These are phyloP conservation scores for Paraconiothyrium brasiliense DNA, from an alignment of 2,329 filamentous ascomycete species.

Conservation along the genomic window DNA sequence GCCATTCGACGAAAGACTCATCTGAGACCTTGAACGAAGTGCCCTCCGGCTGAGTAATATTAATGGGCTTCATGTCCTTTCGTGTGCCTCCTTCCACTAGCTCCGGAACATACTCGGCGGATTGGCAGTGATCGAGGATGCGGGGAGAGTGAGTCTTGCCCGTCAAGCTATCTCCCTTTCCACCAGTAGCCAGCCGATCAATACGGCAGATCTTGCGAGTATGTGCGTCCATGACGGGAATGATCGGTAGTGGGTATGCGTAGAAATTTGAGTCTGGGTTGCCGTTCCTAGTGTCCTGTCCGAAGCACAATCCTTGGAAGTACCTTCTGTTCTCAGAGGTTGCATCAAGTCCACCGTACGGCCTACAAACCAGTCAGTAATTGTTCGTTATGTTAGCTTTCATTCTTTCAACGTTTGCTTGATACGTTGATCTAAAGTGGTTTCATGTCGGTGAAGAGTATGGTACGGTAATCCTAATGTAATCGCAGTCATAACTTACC, in stretches of 20 bases:
- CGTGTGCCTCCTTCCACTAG: slow-evolving; percentile 49
- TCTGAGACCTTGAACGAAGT: slow-evolving; percentile 69
- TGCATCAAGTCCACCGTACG: slow-evolving; percentile 63
- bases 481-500: slow-evolving; percentile 28
- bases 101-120: slow-evolving; percentile 61
- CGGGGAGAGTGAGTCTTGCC: slow-evolving; percentile 51
- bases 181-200: slow-evolving; percentile 49
- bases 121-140: slow-evolving; percentile 59
- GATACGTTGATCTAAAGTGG: too few species aligned
- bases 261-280: slow-evolving; percentile 56
- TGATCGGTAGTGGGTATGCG: slow-evolving; percentile 50
- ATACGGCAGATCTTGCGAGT: slow-evolving; percentile 47
- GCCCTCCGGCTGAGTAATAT: slow-evolving; percentile 76
- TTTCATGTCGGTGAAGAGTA: too few species aligned
- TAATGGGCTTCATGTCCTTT: slow-evolving; percentile 69
- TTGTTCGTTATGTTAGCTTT: neutral
- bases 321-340: slow-evolving; percentile 60
- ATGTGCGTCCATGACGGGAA: slow-evolving; percentile 50
- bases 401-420: too few species aligned
- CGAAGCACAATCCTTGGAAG: slow-evolving; percentile 65
- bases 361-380: slow-evolving; percentile 34
- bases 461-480: neutral
- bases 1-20: slow-evolving; percentile 56
- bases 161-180: slow-evolving; percentile 47
- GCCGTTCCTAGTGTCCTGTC: slow-evolving; percentile 55